Base-by-base conservation (phyloP, 2,329 filamentous ascomycete genomes). In the Aureobasidium sp. region DNA sequence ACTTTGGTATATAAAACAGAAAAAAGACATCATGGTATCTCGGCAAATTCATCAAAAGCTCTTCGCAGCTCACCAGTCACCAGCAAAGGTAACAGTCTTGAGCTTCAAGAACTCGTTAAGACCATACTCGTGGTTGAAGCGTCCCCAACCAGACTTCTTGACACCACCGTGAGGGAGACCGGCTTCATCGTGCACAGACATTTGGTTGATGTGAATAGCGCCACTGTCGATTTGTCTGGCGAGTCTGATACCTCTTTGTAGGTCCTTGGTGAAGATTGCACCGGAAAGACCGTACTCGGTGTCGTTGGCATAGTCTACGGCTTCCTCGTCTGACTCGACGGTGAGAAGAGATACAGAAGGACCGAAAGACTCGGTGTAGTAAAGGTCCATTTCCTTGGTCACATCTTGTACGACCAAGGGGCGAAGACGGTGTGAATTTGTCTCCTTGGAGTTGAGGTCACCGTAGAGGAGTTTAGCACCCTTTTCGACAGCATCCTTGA, bases 211-310 rank as follows among this genome's bases (percentile, higher is more conserved):
- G 64, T 81, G 78, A 3, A 80, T 71, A 4, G 78, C 78, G 74
- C 86, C 90, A 27, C 81, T 80, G 69, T 93, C 75, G 43, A 79
- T 73, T 60, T 73, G 71, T 67, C 69, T 75, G 4, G 77, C 77
- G 47, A 79, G 69, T 50, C 71, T 69, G 37, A 79, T 59, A 1
- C 74, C 77, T 31, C 75, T 65, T 0, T 67, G 73, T 25, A 93
- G 73, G 69, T 90, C 84, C 65, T 81, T 76, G 0, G 89, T 91
- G 71, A 90, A 95, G 1, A 95, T 81, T 0, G 88, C 81, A 3
- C 84, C 80, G 2, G 79, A 78, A 10, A 95, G 79, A 3, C 90
- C 90, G 69, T 91, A 94, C 53, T 90, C 87, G 1, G 87, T 90
- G 67, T 93, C 88, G 69, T 95, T 95, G 15, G 89, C 88, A 19